A percentile compares a stretch with the other conserved stretches of the same genome.
Conservation (phyloP, 768 basidiomycete species). For the Albatrellus ellisii region DNA sequence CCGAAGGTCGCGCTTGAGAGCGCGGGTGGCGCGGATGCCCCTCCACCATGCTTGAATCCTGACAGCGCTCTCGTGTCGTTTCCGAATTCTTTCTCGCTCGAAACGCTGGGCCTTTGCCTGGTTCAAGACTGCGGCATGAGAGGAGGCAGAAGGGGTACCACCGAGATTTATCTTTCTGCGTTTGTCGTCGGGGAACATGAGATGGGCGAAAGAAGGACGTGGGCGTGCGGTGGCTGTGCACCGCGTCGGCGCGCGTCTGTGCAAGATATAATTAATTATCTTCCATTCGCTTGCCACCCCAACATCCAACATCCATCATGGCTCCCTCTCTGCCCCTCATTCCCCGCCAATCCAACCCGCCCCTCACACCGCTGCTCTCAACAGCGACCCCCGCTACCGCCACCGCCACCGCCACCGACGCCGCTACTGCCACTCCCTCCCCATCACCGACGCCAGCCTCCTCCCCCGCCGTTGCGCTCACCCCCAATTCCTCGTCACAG, state of each 20-base stretch:
- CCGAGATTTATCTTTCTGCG: conserved; percentile 66
- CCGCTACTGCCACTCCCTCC: neutral
- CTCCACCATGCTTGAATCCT: conserved; percentile 65
- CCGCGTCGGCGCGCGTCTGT: too few relatives aligned
- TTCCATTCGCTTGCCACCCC: too few relatives aligned
- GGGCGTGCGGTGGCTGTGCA: neutral
- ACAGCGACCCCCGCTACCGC: neutral
- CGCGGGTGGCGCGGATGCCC: conserved; percentile 29
- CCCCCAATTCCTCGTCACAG: too few relatives aligned
- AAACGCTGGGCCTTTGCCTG: conserved; percentile 46
- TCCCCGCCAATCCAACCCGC: neutral
- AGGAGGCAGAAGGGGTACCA: conserved; percentile 38
- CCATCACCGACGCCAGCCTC: neutral
- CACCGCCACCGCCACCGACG: neutral
- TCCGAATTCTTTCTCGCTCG: conserved; percentile 43
- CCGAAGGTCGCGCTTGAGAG: conserved; percentile 32
- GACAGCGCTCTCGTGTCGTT: conserved; percentile 42
- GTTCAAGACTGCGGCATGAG: conserved; percentile 44
- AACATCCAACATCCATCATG: too few relatives aligned
- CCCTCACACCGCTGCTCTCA: neutral
- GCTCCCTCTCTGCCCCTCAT: neutral
- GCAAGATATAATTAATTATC: too few relatives aligned
- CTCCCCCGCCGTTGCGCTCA: too few relatives aligned
- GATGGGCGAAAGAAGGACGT: conserved; percentile 20
- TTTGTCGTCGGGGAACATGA: conserved; percentile 37